Percentiles rank a stretch among this genome's conserved stretches.
These are phyloP conservation scores for Apostasia shenzhenica DNA, from an alignment of 106 monocot species.

Conservation along the genomic window DNA sequence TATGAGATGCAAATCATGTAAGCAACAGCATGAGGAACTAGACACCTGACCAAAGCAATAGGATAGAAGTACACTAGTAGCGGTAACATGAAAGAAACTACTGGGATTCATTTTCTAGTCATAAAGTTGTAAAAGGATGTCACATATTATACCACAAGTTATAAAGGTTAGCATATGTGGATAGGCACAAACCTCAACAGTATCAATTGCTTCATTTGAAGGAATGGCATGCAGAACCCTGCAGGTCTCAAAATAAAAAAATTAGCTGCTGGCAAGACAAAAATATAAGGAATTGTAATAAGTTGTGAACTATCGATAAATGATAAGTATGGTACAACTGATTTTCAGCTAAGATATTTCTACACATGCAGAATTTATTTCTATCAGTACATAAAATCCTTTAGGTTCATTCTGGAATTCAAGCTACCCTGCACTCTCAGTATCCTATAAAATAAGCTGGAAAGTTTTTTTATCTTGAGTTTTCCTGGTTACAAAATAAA, in stretches of 20 bases:
- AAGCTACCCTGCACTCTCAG: no score
- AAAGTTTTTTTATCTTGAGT: no score
- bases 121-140: not conserved
- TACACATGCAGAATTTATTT: no score
- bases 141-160: not conserved
- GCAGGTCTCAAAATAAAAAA: slow-evolving; percentile 12
- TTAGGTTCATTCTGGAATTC: no score
- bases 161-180: not conserved
- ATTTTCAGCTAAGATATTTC: not conserved
- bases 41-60: no score
- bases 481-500: no score
- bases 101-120: not conserved
- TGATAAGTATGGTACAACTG: not conserved
- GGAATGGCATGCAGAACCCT: slow-evolving; percentile 94
- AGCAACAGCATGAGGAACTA: no score
- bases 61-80: no score
- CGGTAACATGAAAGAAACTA: no score
- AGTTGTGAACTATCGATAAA: not conserved
- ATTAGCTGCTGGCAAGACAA: not conserved
- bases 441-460: no score
- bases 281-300: not conserved
- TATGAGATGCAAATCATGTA: no score
- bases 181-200: slow-evolving; percentile 66
- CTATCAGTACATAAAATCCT: no score
- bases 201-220: slow-evolving; percentile 95